phyloP scores from a whole-genome alignment of 2,329 filamentous ascomycete species.

The Alternaria solani region DNA sequence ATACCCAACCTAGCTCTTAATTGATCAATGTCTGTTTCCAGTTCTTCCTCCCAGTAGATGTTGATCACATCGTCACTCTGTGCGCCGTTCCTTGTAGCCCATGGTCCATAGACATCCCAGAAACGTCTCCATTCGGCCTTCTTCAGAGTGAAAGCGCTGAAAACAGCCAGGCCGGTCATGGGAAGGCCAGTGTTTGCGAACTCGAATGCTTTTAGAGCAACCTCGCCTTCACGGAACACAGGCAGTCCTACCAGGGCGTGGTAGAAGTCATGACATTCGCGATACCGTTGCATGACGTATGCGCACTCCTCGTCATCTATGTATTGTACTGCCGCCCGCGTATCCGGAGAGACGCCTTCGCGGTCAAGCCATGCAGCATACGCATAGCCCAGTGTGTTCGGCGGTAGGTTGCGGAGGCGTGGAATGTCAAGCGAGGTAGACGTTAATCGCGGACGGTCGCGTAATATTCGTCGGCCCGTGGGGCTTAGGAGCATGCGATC shows the following conservation, averaged over 20 bases:
- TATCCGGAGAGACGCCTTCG: slow-evolving; percentile 93
- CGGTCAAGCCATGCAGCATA: slow-evolving; percentile 93
- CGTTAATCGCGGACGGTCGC: slow-evolving; percentile 86
- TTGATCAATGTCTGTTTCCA: slow-evolving; percentile 82
- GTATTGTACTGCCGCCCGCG: slow-evolving; percentile 81
- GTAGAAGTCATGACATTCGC: slow-evolving; percentile 97
- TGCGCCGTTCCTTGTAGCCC: slow-evolving; percentile 86
- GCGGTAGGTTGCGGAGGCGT: slow-evolving; percentile 74
- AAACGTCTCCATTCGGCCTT: slow-evolving; percentile 72
- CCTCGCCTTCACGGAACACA: slow-evolving; percentile 91
- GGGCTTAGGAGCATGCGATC: slow-evolving; percentile 86
- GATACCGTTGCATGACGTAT: slow-evolving; percentile 98
- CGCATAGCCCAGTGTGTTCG: slow-evolving; percentile 77
- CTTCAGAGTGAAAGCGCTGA: slow-evolving; percentile 73
- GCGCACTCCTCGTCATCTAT: slow-evolving; percentile 96
- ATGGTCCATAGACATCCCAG: slow-evolving; percentile 79
- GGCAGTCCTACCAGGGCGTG: slow-evolving; percentile 93
- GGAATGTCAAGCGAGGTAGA: slow-evolving; percentile 73
- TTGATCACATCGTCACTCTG: slow-evolving; percentile 84
- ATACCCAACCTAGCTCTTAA: slow-evolving; percentile 80
- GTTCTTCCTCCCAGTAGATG: slow-evolving; percentile 96
- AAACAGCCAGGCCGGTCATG: slow-evolving; percentile 89
- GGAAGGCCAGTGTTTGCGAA: slow-evolving; percentile 93
- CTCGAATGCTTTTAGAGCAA: slow-evolving; percentile 97
- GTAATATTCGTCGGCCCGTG: slow-evolving; percentile 89